Base-by-base conservation (phyloP, 2,329 filamentous ascomycete species). In the Colletotrichum aenigma region DNA sequence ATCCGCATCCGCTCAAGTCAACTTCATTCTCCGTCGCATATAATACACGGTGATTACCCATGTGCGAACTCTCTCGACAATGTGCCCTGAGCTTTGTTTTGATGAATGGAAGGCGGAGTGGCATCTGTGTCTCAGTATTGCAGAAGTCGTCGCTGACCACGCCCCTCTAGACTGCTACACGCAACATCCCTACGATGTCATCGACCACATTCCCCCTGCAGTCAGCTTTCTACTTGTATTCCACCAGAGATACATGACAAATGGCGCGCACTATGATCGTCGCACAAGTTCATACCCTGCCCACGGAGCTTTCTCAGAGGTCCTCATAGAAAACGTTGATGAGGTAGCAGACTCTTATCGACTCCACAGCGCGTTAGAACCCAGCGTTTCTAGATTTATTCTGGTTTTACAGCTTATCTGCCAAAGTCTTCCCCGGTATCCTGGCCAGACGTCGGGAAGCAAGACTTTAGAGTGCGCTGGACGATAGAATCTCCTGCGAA, bases 181-280 rank as follows among this genome's bases (percentile, higher is more conserved):
- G 9, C 32, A 52, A 52, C n/a, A 52, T 21, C 6, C 1, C 6
- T 52, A 10, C 10, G n/a, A 4, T 13, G 6, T 13, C 43, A 13
- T 4, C 3, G 12, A 18, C 3, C 43, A n/a, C 43, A 7, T 4
- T 48, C 18, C 8, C 36, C 18, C 18, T 48, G 10, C 4, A 10
- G 3, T 48, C 18, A 0, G 21, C 18, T n/a, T 48, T 48, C 43
- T 48, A 1, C 4, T 12, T 1, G 1, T 48, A 21, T 52, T 21
- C n/a, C 43, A 2, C 3, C 1, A 15, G 10, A 52, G 0, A 52
- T 13, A 52, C 1, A 52, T 2, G n/a, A 7, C 0, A 48, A 0
- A n/a, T 1, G 38, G 5, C 38, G 0, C 0, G 6, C 6, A 4
- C n/a, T 52, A 0, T 52, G 0, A 7, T 52, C 43, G n/a, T 52